Conservation (phyloP, 1,284 basidiomycete genomes). For the Peniophora sp. region DNA sequence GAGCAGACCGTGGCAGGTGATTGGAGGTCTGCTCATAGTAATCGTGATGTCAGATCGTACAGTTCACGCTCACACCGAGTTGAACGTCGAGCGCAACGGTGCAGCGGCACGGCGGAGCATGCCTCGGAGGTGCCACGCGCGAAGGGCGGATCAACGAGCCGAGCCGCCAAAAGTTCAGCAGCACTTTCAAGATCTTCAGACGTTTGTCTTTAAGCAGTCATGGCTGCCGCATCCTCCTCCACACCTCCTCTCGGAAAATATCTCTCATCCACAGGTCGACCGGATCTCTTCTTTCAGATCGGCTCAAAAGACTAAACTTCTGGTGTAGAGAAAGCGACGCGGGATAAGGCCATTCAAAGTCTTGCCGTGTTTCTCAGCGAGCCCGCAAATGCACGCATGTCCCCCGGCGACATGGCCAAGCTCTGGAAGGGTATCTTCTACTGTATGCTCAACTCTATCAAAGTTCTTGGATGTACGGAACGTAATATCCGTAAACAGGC, state of each 20-base stretch:
- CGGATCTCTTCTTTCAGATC: slow-evolving; percentile 5
- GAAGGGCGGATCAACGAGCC: neutral
- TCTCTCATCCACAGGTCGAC: slow-evolving; percentile 81
- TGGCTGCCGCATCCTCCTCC: slow-evolving; percentile 8
- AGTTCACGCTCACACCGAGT: neutral
- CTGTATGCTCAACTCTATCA: slow-evolving; percentile 50
- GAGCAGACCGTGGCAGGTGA: slow-evolving; percentile 79
- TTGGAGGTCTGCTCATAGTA: slow-evolving; percentile 62
- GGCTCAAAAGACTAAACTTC: slow-evolving; percentile 11
- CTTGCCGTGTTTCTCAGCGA: slow-evolving; percentile 72
- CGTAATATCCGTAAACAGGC: slow-evolving; percentile 37
- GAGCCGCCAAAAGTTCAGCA: neutral
- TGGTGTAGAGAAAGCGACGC: slow-evolving; percentile 73
- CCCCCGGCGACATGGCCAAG: slow-evolving; percentile 78
- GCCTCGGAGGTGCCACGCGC: neutral
- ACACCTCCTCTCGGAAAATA: slow-evolving; percentile 72
- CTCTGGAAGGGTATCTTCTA: slow-evolving; percentile 98
- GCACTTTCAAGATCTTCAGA: neutral
- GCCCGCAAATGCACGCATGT: slow-evolving; percentile 45
- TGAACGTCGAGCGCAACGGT: slow-evolving; percentile 2
- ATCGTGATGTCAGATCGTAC: no score
- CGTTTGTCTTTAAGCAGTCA: slow-evolving; percentile 2
- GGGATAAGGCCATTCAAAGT: slow-evolving; percentile 82
- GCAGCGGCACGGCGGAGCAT: neutral
- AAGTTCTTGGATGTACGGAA: neutral